A percentile compares a stretch with the other conserved stretches of the same genome.
phyloP scores from a whole-genome alignment of 2,329 filamentous ascomycete genomes.

The Penicillium glabrum region DNA sequence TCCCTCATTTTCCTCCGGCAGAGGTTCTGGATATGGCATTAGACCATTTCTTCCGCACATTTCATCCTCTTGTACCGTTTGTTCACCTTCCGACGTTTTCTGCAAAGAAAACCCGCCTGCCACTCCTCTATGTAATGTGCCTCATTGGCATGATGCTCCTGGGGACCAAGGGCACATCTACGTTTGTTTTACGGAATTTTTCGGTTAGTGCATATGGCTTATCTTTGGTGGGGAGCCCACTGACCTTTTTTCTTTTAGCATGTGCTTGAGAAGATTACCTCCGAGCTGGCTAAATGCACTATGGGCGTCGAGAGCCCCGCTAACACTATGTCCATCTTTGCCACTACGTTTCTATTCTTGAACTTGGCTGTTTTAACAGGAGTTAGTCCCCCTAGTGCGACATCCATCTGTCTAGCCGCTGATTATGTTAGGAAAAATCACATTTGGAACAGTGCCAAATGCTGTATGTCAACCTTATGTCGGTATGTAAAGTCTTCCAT shows the following conservation, averaged over 20 bases:
- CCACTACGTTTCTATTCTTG: slow-evolving; percentile 49
- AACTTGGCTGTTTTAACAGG: slow-evolving; percentile 52
- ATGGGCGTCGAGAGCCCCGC: slow-evolving; percentile 41
- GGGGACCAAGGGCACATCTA: slow-evolving; percentile 52
- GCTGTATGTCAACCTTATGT: slow-evolving; percentile 52
- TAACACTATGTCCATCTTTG: slow-evolving; percentile 48
- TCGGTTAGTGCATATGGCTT: slow-evolving; percentile 24
- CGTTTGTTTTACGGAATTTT: slow-evolving; percentile 51
- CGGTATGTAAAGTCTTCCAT: slow-evolving; percentile 24
- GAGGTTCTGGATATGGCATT: slow-evolving; percentile 56
- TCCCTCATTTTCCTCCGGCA: slow-evolving; percentile 48
- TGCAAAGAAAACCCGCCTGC: slow-evolving; percentile 47
- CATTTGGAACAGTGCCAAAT: slow-evolving; percentile 51
- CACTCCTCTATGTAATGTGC: slow-evolving; percentile 54
- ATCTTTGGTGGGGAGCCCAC: neutral
- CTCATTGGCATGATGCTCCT: slow-evolving; percentile 54
- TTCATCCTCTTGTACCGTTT: slow-evolving; percentile 54
- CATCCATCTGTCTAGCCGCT: neutral
- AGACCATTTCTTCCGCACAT: slow-evolving; percentile 55
- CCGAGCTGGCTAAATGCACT: slow-evolving; percentile 45
- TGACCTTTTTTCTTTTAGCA: slow-evolving; percentile 14
- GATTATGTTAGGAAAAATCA: slow-evolving; percentile 35
- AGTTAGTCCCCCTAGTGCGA: slow-evolving; percentile 16
- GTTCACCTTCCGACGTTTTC: slow-evolving; percentile 56
- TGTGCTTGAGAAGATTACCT: slow-evolving; percentile 41